Base-by-base conservation (phyloP, 441 rosid species). In the Breynia disticha region DNA sequence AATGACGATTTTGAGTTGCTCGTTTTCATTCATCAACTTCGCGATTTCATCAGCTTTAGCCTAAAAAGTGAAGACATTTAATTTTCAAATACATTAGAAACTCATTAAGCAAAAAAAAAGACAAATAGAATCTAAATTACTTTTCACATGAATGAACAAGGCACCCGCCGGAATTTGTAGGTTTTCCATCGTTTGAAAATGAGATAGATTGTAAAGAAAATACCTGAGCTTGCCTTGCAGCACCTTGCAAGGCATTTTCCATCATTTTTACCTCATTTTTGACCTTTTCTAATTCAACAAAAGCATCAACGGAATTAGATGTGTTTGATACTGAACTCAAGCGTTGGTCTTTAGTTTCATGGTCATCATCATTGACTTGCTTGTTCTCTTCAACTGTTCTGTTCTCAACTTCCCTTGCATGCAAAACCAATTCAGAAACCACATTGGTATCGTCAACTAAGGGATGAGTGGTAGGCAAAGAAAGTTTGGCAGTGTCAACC, bases 211-310 rank as follows among this genome's bases (percentile, higher is more conserved):
- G 10, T 8, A 52, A 7, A 52, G 14, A 39, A 46, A 58, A 67
- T 83, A 94, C 99, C 99, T 94, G 97, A 57, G 99, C 84, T 87
- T 90, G 99, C 78, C 95, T 90, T 59, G 97, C 97, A 77, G 99
- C 99, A 74, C 97, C 95, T 69, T 80, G 95, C 72, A 94, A 68
- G 46, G 99, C 99, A 50, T 80, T 70, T 77, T 94, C 99, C 82
- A 94, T 82, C 94, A 87, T 83, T 71, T 87, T 81, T 84, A 87
- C 79, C 72, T 94, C 97, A 71, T 56, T 76, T 74, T 78, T 94
- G 59, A 85, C 64, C 70, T 75, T 90, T 76, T 78, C 94, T 62
- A 94, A 59, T 72, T 94, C 96, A 56, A 63, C 66, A 52, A 57
- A 39, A 47, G 78, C 67, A 65, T 72, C 80, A 44, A 57, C 49